Percentiles rank a stretch among this genome's conserved stretches.
Conservation (phyloP, 1,139 yeast species). For the Yamadazyma epiphylla region DNA sequence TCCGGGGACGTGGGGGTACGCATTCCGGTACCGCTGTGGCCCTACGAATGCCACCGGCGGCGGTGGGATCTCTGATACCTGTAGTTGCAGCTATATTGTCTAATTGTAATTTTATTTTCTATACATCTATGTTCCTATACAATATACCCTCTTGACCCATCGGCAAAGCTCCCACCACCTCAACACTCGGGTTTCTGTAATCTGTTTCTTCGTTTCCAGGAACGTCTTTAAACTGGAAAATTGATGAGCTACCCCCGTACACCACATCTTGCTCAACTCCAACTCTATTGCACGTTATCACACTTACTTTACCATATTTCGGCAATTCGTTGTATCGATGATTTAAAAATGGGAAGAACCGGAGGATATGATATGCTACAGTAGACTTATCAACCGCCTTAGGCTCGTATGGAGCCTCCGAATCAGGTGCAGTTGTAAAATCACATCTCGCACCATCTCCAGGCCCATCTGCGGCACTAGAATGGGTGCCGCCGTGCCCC, state of each 20-base stretch:
- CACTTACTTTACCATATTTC: slow-evolving; percentile 26
- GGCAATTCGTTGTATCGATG: slow-evolving; percentile 32
- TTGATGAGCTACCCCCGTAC: slow-evolving; percentile 71
- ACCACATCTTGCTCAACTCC: slow-evolving; percentile 70
- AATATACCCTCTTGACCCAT: slow-evolving; percentile 62
- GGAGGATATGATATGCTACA: slow-evolving; percentile 61
- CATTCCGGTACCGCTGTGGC: too few species aligned
- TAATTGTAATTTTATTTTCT: too few species aligned
- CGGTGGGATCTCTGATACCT: too few species aligned
- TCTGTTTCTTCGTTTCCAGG: slow-evolving; percentile 19
- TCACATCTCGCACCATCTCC: too few species aligned
- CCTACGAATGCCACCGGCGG: too few species aligned
- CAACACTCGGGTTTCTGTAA: slow-evolving; percentile 45
- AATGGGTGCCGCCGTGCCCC: slow-evolving; percentile 1
- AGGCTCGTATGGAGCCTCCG: neutral
- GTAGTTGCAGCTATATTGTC: too few species aligned
- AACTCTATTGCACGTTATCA: slow-evolving; percentile 61
- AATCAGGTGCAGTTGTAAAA: neutral
- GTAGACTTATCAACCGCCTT: slow-evolving; percentile 17
- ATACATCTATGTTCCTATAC: slow-evolving; percentile 53
- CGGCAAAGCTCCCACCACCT: slow-evolving; percentile 51
- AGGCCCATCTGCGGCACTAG: slow-evolving; percentile 1
- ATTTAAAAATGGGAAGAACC: slow-evolving; percentile 62
- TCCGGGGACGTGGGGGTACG: too few species aligned
- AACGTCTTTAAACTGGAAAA: slow-evolving; percentile 47